Evolutionary conservation across 768 basidiomycete species (phyloP).

Genomic region (Russula sp.): DNA sequence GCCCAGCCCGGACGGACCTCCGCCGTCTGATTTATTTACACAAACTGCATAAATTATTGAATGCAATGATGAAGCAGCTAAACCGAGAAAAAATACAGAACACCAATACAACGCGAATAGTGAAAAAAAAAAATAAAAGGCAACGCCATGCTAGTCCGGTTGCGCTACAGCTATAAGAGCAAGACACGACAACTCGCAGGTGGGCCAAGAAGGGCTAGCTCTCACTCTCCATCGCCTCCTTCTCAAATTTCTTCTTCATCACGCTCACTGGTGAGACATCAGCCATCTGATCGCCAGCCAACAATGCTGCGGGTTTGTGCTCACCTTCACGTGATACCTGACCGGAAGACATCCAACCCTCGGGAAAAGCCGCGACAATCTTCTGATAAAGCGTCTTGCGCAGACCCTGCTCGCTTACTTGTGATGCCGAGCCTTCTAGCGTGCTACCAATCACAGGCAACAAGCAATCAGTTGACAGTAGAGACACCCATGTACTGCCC

Average conservation of each 20-base stretch:
- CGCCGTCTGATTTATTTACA: not conserved
- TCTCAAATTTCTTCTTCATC: constrained; percentile 77
- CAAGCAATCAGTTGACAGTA: not conserved
- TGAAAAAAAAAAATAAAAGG: not conserved
- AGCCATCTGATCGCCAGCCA: not conserved
- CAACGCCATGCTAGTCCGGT: not conserved
- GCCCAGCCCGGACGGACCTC: too few species aligned
- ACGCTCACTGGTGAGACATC: constrained; percentile 51
- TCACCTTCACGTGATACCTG: constrained; percentile 82
- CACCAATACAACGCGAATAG: not conserved
- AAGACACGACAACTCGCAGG: too few species aligned
- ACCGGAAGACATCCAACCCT: constrained; percentile 80
- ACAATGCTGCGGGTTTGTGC: constrained; percentile 22
- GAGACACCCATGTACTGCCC: not conserved
- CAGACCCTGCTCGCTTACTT: constrained; percentile 74
- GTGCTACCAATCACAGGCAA: too few species aligned
- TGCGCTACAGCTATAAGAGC: not conserved
- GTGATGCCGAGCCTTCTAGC: constrained; percentile 60
- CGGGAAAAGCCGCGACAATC: constrained; percentile 77
- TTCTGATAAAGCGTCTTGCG: constrained; percentile 78
- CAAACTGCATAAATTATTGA: constrained; percentile 12
- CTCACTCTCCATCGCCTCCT: constrained; percentile 61
- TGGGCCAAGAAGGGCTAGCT: not conserved
- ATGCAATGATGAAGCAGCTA: not conserved
- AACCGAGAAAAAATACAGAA: not conserved